These are phyloP conservation scores for Mycena sp. DNA, from an alignment of 1,284 basidiomycete species.

Conservation along the genomic window DNA sequence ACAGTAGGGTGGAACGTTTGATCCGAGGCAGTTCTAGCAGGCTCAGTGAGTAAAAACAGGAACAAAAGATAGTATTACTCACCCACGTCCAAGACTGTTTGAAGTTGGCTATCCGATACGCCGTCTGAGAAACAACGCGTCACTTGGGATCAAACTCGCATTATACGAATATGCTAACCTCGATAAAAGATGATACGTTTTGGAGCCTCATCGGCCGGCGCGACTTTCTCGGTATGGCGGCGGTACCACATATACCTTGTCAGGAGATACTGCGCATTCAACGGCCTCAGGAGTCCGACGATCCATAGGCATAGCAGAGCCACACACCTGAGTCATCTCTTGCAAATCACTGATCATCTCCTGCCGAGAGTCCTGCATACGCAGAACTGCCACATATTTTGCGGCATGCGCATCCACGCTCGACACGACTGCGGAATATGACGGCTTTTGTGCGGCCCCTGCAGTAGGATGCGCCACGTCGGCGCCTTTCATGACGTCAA, in stretches of 20 bases:
- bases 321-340: conserved; percentile 55
- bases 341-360: conserved; percentile 67
- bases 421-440: conserved; percentile 64
- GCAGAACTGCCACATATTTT: conserved; percentile 63
- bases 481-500: conserved; percentile 6
- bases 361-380: conserved; percentile 55
- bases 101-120: conserved; percentile 71
- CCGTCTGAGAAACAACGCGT: conserved; percentile 50
- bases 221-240: conserved; percentile 42
- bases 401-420: conserved; percentile 62
- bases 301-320: background rate
- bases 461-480: conserved; percentile 43
- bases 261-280: conserved; percentile 45
- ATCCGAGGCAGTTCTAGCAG: conserved; percentile 56
- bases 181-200: conserved; percentile 66
- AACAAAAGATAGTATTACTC: background rate
- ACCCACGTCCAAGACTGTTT: conserved; percentile 53
- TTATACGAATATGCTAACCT: background rate
- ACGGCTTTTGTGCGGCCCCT: conserved; percentile 44
- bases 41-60: background rate
- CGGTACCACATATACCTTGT: conserved; percentile 48
- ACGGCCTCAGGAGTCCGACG: background rate
- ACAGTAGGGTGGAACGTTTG: conserved; percentile 43
- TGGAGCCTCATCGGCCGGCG: conserved; percentile 45
- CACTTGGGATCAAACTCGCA: no score